phyloP scores from a whole-genome alignment of 345 rosid genomes.

The Eutrema japonicum region DNA sequence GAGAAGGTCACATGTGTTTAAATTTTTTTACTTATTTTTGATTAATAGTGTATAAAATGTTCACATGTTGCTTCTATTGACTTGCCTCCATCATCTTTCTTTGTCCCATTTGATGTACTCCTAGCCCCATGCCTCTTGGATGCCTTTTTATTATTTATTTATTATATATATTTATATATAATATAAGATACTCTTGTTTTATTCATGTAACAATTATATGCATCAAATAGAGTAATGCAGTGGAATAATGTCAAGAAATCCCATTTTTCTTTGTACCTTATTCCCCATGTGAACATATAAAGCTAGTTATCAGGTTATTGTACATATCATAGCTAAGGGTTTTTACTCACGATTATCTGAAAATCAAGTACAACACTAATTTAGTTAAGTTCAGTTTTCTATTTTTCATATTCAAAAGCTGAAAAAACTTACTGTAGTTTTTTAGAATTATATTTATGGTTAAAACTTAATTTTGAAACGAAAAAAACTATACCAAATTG shows the following conservation, averaged over 20 bases:
- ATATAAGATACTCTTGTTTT: constrained; percentile 23
- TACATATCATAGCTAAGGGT: constrained; percentile 22
- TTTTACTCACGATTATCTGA: constrained; percentile 4
- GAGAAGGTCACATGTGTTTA: constrained; percentile 36
- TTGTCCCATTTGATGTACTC: constrained; percentile 48
- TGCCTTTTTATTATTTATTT: constrained; percentile 21
- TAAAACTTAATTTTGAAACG: background rate
- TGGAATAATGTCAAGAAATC: constrained; percentile 15
- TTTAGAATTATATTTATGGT: background rate
- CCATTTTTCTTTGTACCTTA: constrained; percentile 39
- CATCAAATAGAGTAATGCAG: constrained; percentile 23
- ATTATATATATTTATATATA: background rate
- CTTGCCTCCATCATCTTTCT: constrained; percentile 43
- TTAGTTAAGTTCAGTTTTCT: background rate
- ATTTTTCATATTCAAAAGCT: background rate
- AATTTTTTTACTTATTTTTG: background rate
- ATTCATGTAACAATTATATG: constrained; percentile 35
- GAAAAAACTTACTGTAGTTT: background rate
- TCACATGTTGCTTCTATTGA: constrained; percentile 46
- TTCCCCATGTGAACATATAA: constrained; percentile 39
- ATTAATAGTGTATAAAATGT: constrained; percentile 10
- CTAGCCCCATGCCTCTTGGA: constrained; percentile 46
- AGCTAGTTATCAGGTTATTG: constrained; percentile 36
- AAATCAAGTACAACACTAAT: constrained; percentile 1
- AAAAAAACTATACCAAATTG: background rate